Base-by-base conservation (phyloP, 2,329 filamentous ascomycete genomes). In the Claviceps citrina region DNA sequence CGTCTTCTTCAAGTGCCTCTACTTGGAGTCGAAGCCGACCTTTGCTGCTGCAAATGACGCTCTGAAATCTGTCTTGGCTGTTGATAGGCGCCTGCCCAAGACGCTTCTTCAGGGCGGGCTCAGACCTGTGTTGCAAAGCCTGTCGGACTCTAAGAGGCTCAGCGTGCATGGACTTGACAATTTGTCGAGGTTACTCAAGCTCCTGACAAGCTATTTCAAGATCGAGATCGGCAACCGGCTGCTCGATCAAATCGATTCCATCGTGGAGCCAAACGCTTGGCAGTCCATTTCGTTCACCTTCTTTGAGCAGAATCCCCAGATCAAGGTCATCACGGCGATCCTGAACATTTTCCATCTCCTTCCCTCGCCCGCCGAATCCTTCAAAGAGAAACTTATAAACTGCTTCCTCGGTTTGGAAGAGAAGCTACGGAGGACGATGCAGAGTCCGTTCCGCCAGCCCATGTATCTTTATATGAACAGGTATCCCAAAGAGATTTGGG, bases 201-300 rank as follows among this genome's bases (percentile, higher is more conserved):
- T 99, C 2, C 67, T 99, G 15, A 98, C 89, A 0, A 96, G 91
- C 44, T 98, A 98, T 58, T 99, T 99, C 63, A 99, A 98, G 61
- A 87, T 96, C 1, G 91, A 98, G 56, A 98, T 99, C 40, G 93
- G 91, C 6, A 76, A 84, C 18, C 76, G 91, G 19, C 64, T 99
- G n/a, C 68, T 99, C 8, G 89, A 96, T 47, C 91, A 98, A 52
- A 81, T 95, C 61, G 89, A 89, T 54, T 75, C 80, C 9, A 86
- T 98, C 47, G 87, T 89, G 1, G 86, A 95, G 43, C 73, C 83
- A 3, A 71, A 68, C 38, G 72, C 77, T 12, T 65, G 96, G 48
- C 87, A 96, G 56, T 84, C 87, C 52, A 84, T 91, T 2, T 95
- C 89, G 0, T 98, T 98, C 59, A 87, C 81, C 1, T 79, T 95